These are phyloP conservation scores for Penicillium paneum DNA, from an alignment of 2,329 filamentous ascomycete genomes.

Conservation along the genomic window DNA sequence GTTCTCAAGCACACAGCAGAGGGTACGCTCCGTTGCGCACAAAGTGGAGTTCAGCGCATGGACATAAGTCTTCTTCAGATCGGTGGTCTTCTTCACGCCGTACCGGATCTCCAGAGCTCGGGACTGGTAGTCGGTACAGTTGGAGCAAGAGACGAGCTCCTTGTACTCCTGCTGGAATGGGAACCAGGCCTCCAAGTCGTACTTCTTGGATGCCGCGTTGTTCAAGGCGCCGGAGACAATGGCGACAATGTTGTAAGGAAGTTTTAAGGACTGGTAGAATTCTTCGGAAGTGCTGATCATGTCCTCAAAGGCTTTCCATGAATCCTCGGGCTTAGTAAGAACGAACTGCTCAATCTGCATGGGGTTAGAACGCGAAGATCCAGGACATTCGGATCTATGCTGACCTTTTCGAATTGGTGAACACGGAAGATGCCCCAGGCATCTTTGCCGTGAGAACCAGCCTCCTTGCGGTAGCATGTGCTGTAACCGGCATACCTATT, in stretches of 20 bases:
- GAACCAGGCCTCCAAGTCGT: conserved; percentile 94
- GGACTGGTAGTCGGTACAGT: conserved; percentile 97
- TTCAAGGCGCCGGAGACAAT: conserved; percentile 97
- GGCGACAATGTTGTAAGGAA: conserved; percentile 87
- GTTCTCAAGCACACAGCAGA: conserved; percentile 95
- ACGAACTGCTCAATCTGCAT: conserved; percentile 70
- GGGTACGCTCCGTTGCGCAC: conserved; percentile 83
- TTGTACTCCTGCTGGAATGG: conserved; percentile 97
- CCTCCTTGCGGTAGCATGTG: conserved; percentile 94
- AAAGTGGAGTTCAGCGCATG: conserved; percentile 89
- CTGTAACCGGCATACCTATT: conserved; percentile 75
- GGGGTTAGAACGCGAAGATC: background rate
- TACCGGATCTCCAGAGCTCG: conserved; percentile 89
- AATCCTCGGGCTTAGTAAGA: conserved; percentile 79
- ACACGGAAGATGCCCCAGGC: conserved; percentile 98
- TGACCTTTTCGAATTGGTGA: conserved; percentile 92
- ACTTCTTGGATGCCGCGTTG: conserved; percentile 87
- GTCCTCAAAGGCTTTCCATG: conserved; percentile 87
- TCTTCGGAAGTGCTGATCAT: conserved; percentile 92
- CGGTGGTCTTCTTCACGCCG: conserved; percentile 80
- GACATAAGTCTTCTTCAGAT: conserved; percentile 86
- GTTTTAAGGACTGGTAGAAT: conserved; percentile 84
- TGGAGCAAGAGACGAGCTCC: conserved; percentile 94
- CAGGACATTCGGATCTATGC: background rate
- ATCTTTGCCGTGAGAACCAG: conserved; percentile 84